These are phyloP conservation scores for Chamaecrista fasciculata DNA, from an alignment of 306 rosid species.

Conservation along the genomic window DNA sequence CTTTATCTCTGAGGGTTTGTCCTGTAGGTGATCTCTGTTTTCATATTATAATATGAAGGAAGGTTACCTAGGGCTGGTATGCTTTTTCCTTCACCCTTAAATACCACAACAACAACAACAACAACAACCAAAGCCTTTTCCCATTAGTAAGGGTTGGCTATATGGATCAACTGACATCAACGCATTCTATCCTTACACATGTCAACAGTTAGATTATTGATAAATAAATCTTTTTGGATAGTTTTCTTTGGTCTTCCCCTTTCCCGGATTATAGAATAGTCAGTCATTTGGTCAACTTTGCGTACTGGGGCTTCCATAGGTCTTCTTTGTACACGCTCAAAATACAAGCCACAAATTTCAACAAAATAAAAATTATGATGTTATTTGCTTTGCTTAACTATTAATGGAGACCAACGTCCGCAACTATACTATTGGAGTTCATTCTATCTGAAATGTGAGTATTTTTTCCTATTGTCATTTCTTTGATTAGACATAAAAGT, in stretches of 20 bases:
- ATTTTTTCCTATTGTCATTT: constrained; percentile 20
- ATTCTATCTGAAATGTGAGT: neutral
- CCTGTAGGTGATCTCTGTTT: neutral
- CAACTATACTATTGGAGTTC: neutral
- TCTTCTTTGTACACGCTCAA: too few species aligned
- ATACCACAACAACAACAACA: too few species aligned
- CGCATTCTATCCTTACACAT: too few species aligned
- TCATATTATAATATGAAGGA: neutral
- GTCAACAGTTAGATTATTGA: too few species aligned
- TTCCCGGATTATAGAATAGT: too few species aligned
- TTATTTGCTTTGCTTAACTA: constrained; percentile 3
- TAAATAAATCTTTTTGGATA: too few species aligned
- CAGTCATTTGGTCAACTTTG: too few species aligned
- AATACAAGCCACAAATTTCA: neutral
- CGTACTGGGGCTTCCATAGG: too few species aligned
- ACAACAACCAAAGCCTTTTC: too few species aligned
- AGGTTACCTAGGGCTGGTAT: neutral
- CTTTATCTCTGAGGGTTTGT: neutral
- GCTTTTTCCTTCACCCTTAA: neutral
- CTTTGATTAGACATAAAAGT: constrained; percentile 72
- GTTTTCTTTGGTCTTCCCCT: too few species aligned
- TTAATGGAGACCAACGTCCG: neutral
- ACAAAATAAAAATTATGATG: neutral
- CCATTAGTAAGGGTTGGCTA: too few species aligned
- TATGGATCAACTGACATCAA: too few species aligned